Percentiles rank a stretch among this genome's conserved stretches.
phyloP scores from a whole-genome alignment of 371 early-diverging fungal genomes.

The Syncephalastrum sp. region DNA sequence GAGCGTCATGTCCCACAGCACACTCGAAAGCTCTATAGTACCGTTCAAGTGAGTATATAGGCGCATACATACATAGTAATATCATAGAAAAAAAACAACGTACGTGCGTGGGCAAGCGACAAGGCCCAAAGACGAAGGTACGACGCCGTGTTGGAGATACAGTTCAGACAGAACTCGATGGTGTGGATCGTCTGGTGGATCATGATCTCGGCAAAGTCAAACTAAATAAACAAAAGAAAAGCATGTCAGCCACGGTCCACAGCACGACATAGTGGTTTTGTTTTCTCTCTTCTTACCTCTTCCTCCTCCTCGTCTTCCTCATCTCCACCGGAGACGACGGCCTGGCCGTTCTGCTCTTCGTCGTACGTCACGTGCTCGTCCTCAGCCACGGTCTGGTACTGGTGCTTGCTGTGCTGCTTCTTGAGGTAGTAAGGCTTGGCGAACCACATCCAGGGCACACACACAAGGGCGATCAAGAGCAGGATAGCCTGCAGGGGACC shows the following conservation, averaged over 20 bases:
- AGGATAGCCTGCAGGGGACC: constrained; percentile 83
- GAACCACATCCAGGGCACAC: constrained; percentile 99
- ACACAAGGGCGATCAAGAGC: constrained; percentile 83
- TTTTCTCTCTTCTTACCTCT: constrained; percentile 16
- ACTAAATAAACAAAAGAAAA: constrained; percentile 38
- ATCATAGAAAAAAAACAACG: constrained; percentile 14
- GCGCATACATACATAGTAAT: not conserved
- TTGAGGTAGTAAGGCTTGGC: constrained; percentile 91
- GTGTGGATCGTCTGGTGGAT: constrained; percentile 98
- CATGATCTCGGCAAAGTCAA: constrained; percentile 93
- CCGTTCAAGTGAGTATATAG: not conserved
- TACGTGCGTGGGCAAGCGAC: constrained; percentile 98
- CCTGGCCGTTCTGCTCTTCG: constrained; percentile 10
- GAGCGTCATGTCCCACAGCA: constrained; percentile 96
- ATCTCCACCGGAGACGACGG: constrained; percentile 13
- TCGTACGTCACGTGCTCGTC: constrained; percentile 39
- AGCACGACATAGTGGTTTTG: not conserved
- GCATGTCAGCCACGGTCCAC: not conserved
- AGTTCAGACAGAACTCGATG: constrained; percentile 98
- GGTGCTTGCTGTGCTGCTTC: constrained; percentile 81
- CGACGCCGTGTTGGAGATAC: constrained; percentile 99
- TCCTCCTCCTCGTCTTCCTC: constrained; percentile 57
- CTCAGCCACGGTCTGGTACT: constrained; percentile 56
- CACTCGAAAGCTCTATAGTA: constrained; percentile 87
- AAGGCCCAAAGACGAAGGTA: constrained; percentile 99